These are phyloP conservation scores for Starmerella khaoyaiensis DNA, from an alignment of 805 yeast species.

Conservation along the genomic window DNA sequence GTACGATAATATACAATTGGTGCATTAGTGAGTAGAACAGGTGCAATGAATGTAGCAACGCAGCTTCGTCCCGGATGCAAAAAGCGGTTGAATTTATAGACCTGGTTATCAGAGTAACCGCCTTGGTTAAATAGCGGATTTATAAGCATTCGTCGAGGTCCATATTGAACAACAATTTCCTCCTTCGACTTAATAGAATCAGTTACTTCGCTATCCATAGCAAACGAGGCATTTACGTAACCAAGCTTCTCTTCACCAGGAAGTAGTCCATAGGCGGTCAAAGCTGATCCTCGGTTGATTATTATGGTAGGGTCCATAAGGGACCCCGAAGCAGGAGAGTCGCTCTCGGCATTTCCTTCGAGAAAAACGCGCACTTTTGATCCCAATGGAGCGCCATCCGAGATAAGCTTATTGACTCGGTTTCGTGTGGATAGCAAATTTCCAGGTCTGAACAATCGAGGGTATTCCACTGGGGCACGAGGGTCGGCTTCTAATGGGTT, in stretches of 20 bases:
- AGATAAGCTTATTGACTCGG: conserved; percentile 44
- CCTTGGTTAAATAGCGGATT: conserved; percentile 74
- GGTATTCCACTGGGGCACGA: conserved; percentile 67
- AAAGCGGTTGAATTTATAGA: conserved; percentile 73
- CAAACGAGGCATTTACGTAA: conserved; percentile 66
- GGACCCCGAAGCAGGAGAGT: neutral
- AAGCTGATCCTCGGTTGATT: conserved; percentile 29
- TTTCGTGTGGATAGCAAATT: conserved; percentile 68
- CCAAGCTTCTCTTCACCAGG: conserved; percentile 79
- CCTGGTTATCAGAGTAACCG: conserved; percentile 60
- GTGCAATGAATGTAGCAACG: conserved; percentile 79
- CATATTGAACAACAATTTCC: conserved; percentile 74
- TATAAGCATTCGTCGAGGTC: conserved; percentile 75
- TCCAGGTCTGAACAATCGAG: conserved; percentile 54
- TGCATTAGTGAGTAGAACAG: conserved; percentile 60
- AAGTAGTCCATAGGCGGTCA: conserved; percentile 55
- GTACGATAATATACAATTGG: conserved; percentile 31
- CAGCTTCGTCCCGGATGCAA: conserved; percentile 63
- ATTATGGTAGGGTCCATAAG: conserved; percentile 24
- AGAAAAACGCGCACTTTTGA: conserved; percentile 47
- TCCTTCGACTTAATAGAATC: conserved; percentile 78
- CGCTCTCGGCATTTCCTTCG: conserved; percentile 5
- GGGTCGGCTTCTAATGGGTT: conserved; percentile 72
- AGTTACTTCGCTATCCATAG: conserved; percentile 82
- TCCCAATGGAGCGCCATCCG: conserved; percentile 42